phyloP scores from a whole-genome alignment of 2,329 filamentous ascomycete genomes.

The Paecilomyces formosus region DNA sequence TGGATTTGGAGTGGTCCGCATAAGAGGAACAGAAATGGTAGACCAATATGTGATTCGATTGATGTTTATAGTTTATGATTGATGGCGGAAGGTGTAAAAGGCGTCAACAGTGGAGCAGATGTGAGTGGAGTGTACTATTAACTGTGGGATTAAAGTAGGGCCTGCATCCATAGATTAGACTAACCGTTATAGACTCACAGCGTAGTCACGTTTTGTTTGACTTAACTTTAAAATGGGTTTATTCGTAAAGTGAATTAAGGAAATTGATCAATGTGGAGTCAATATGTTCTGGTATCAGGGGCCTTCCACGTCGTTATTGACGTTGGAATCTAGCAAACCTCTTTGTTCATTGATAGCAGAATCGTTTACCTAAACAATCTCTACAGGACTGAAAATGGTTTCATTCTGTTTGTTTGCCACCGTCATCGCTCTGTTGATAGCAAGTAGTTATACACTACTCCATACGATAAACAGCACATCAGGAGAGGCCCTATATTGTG shows the following conservation, averaged over 20 bases:
- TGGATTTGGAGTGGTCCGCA: not conserved
- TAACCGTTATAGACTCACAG: not conserved
- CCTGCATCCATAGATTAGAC: not conserved
- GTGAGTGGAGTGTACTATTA: not conserved
- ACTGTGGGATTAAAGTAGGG: not conserved
- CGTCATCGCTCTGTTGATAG: not conserved
- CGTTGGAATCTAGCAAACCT: not conserved
- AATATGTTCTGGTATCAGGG: not conserved
- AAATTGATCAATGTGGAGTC: not conserved
- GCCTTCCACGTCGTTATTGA: not conserved
- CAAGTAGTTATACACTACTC: not conserved
- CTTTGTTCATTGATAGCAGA: not conserved
- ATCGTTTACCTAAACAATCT: not conserved
- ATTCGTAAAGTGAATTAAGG: not conserved
- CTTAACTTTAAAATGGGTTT: not conserved
- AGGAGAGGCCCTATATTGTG: not conserved
- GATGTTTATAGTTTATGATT: not conserved
- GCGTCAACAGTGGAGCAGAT: not conserved
- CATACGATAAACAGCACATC: not conserved
- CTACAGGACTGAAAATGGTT: not conserved
- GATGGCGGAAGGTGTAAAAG: not conserved
- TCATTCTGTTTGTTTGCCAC: not conserved
- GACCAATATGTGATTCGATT: not conserved
- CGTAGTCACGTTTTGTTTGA: not conserved
- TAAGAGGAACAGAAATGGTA: not conserved